These are phyloP conservation scores for Ustilaginoidea virens DNA, from an alignment of 2,329 filamentous ascomycete genomes.

Conservation along the genomic window DNA sequence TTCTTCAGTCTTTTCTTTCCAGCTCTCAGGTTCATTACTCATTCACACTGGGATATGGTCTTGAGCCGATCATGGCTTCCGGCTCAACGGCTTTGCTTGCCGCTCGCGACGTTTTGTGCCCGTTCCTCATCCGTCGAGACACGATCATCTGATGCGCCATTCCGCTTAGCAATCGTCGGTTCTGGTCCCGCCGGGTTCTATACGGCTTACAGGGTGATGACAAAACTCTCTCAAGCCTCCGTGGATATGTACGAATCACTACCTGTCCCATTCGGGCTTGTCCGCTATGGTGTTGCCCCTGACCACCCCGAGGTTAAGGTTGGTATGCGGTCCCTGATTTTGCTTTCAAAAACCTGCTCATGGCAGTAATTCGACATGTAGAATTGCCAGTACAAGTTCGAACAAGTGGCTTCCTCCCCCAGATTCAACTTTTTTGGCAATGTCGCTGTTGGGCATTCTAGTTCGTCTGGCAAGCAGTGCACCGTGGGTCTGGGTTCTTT, in stretches of 20 bases:
- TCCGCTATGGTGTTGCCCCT: constrained; percentile 89
- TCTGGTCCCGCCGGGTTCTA: constrained; percentile 96
- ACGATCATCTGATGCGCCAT: constrained; percentile 27
- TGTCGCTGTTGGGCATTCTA: constrained; percentile 52
- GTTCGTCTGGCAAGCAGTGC: constrained; percentile 22
- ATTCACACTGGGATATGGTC: too few species aligned
- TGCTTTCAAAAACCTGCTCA: not conserved
- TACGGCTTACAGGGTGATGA: constrained; percentile 72
- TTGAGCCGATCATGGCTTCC: not conserved
- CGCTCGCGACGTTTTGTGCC: not conserved
- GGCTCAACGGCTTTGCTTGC: not conserved
- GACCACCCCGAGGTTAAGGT: constrained; percentile 98
- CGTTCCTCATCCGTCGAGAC: not conserved
- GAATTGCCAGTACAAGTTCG: constrained; percentile 93
- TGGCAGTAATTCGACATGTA: constrained; percentile 18
- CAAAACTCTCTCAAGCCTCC: constrained; percentile 51
- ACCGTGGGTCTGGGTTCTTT: constrained; percentile 52
- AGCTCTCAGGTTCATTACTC: too few species aligned
- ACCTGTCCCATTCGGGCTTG: constrained; percentile 83
- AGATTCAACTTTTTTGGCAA: constrained; percentile 89
- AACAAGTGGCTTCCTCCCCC: constrained; percentile 67
- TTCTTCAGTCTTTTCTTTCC: too few species aligned
- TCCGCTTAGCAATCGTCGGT: constrained; percentile 77
- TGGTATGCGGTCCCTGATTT: constrained; percentile 10
- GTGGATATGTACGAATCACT: constrained; percentile 96